phyloP scores from a whole-genome alignment of 2,329 filamentous ascomycete species.

The Aspergillus chevalieri region DNA sequence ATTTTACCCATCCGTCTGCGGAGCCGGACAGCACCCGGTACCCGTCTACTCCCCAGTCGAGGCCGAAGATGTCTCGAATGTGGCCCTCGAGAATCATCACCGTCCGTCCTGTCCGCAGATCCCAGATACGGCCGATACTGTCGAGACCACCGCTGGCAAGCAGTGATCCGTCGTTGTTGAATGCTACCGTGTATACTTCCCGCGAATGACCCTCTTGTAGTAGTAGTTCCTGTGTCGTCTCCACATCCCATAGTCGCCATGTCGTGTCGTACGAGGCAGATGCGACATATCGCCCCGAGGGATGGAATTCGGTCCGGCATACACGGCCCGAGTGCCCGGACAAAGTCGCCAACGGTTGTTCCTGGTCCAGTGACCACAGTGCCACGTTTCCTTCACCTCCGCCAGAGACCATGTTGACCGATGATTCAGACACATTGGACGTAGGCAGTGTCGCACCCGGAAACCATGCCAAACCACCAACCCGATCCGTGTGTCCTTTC shows the following conservation, averaged over 20 bases:
- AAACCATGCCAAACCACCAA: conserved; percentile 86
- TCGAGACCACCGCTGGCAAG: conserved; percentile 89
- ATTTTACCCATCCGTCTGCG: conserved; percentile 92
- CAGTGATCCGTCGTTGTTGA: conserved; percentile 86
- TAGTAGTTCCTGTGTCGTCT: conserved; percentile 74
- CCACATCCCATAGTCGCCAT: conserved; percentile 93
- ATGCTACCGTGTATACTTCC: conserved; percentile 83
- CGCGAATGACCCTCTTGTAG: conserved; percentile 92
- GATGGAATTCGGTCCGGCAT: conserved; percentile 89
- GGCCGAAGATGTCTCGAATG: conserved; percentile 84
- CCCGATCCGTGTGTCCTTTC: conserved; percentile 79
- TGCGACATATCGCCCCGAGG: conserved; percentile 80
- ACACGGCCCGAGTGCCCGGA: conserved; percentile 81
- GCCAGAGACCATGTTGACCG: conserved; percentile 81
- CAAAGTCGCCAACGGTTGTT: conserved; percentile 76
- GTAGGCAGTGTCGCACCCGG: conserved; percentile 71
- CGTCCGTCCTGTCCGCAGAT: conserved; percentile 82
- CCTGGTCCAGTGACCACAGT: conserved; percentile 81
- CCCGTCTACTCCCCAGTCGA: conserved; percentile 89
- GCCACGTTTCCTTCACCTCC: conserved; percentile 83
- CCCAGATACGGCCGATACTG: conserved; percentile 93
- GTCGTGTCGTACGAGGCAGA: conserved; percentile 95
- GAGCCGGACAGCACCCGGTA: conserved; percentile 90
- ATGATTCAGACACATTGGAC: conserved; percentile 62
- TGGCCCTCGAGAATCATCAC: conserved; percentile 94